These are phyloP conservation scores for Metschnikowia vanudenii DNA, from an alignment of 805 yeast genomes.

Conservation along the genomic window DNA sequence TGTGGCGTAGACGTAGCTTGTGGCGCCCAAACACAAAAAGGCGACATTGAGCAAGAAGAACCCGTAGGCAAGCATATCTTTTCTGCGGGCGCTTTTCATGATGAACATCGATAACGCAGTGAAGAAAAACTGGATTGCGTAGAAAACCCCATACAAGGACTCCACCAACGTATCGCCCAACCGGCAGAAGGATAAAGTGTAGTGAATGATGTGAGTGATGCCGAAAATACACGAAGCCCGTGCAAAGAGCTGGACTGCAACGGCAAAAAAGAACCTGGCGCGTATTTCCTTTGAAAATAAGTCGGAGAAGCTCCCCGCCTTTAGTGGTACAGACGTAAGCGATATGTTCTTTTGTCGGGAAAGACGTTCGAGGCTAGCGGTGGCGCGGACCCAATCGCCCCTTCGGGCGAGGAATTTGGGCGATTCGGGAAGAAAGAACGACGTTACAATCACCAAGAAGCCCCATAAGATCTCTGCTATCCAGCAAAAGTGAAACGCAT, in stretches of 20 bases:
- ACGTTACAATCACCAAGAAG: slow-evolving; percentile 3
- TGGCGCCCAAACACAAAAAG: slow-evolving; percentile 32
- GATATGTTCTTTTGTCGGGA: slow-evolving; percentile 3
- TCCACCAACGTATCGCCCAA: slow-evolving; percentile 7
- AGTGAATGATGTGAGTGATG: slow-evolving; percentile 8
- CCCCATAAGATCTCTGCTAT: slow-evolving; percentile 14
- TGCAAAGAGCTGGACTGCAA: slow-evolving; percentile 10
- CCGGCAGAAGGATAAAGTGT: slow-evolving; percentile 14
- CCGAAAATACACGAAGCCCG: slow-evolving; percentile 7
- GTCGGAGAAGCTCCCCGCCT: slow-evolving; percentile 2
- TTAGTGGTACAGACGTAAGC: slow-evolving; percentile 4
- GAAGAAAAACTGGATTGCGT: slow-evolving; percentile 40
- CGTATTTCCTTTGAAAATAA: not conserved
- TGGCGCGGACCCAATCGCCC: slow-evolving; percentile 14
- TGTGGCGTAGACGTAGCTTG: slow-evolving; percentile 38
- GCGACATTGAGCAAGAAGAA: slow-evolving; percentile 34
- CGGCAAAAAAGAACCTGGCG: slow-evolving; percentile 5
- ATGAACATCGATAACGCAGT: slow-evolving; percentile 44
- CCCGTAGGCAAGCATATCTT: slow-evolving; percentile 48
- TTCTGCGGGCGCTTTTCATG: slow-evolving; percentile 46
- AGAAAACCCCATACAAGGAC: slow-evolving; percentile 21
- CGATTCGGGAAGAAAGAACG: slow-evolving; percentile 15
- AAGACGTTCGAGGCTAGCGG: slow-evolving; percentile 8
- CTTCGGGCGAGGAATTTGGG: slow-evolving; percentile 12
- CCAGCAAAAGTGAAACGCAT: slow-evolving; percentile 15